phyloP scores from a whole-genome alignment of 1,284 basidiomycete species.

The Cutaneotrichosporon cutaneum region DNA sequence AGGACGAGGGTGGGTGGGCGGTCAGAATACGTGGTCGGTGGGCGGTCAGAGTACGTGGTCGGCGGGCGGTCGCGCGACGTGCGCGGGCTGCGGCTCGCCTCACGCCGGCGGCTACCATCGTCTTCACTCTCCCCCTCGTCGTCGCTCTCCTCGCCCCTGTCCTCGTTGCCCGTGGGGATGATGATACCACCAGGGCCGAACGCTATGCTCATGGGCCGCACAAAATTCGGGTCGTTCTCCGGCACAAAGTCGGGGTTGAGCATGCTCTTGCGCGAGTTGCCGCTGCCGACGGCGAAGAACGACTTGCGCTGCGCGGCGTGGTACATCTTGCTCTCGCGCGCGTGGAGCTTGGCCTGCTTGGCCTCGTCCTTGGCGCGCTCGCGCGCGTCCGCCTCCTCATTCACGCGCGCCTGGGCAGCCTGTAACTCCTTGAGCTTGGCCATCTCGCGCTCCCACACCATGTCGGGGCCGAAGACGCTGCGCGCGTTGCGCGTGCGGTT shows the following conservation, averaged over 20 bases:
- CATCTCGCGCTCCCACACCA: conserved; percentile 51
- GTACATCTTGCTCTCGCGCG: conserved; percentile 11
- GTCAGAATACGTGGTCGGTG: conserved; percentile 6
- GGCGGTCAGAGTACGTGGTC: conserved; percentile 6
- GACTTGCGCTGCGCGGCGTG: conserved; percentile 8
- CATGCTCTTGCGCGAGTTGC: conserved; percentile 7
- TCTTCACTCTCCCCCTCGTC: conserved; percentile 10
- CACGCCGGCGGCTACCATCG: background rate
- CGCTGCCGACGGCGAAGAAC: conserved; percentile 1
- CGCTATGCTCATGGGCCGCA: conserved; percentile 3
- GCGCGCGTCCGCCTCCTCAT: conserved; percentile 24
- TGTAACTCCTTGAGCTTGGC: conserved; percentile 41
- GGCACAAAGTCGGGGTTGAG: conserved; percentile 4
- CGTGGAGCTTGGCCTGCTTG: conserved; percentile 14
- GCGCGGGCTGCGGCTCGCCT: background rate
- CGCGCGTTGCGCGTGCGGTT: conserved; percentile 33
- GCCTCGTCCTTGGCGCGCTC: conserved; percentile 15
- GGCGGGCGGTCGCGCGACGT: background rate
- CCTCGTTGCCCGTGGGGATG: conserved; percentile 1
- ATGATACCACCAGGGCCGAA: background rate
- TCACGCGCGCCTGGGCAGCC: conserved; percentile 30
- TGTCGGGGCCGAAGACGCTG: conserved; percentile 51
- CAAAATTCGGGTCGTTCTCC: conserved; percentile 12
- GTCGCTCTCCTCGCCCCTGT: background rate
- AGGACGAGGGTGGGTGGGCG: conserved; percentile 18